Evolutionary conservation across 495 filamentous ascomycete genomes (phyloP).

Genomic region (Beverwykella pulmonaria): DNA sequence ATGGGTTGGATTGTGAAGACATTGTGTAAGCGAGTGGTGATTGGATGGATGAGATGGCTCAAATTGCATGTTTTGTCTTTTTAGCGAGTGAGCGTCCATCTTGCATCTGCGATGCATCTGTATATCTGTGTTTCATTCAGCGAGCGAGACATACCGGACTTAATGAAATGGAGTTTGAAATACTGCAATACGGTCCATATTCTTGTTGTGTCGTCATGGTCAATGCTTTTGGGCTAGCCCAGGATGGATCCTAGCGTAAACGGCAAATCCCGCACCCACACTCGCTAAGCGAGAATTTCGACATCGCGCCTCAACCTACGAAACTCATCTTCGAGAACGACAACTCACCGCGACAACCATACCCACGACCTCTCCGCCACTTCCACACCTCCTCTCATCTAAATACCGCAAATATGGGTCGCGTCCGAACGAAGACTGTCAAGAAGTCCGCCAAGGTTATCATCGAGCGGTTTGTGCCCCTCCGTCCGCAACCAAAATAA

Average conservation of each 20-base stretch:
- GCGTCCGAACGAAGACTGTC: slow-evolving; percentile 96
- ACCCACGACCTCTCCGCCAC: background rate
- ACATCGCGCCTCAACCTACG: background rate
- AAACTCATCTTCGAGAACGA: background rate
- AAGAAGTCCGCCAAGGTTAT: slow-evolving; percentile 99
- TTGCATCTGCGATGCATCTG: slow-evolving; percentile 11
- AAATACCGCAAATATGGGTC: slow-evolving; percentile 82
- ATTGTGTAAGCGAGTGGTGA: background rate
- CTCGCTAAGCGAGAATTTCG: slow-evolving; percentile 21
- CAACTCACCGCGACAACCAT: slow-evolving; percentile 15
- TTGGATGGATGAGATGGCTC: background rate
- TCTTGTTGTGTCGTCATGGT: too few relatives aligned
- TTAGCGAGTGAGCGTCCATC: slow-evolving; percentile 2
- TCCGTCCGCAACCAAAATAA: background rate
- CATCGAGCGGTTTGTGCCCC: slow-evolving; percentile 67
- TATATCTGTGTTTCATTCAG: background rate
- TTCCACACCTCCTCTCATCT: background rate
- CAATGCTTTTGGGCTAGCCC: too few relatives aligned
- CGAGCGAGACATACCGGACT: slow-evolving; percentile 1
- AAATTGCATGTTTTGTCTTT: background rate
- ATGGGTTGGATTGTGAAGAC: background rate
- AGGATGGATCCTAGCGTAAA: background rate
- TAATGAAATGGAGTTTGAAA: background rate
- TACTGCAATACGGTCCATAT: background rate
- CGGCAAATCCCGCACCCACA: slow-evolving; percentile 12